Evolutionary conservation across 2,329 filamentous ascomycete genomes (phyloP).

Genomic region (Pseudocercospora vitis): DNA sequence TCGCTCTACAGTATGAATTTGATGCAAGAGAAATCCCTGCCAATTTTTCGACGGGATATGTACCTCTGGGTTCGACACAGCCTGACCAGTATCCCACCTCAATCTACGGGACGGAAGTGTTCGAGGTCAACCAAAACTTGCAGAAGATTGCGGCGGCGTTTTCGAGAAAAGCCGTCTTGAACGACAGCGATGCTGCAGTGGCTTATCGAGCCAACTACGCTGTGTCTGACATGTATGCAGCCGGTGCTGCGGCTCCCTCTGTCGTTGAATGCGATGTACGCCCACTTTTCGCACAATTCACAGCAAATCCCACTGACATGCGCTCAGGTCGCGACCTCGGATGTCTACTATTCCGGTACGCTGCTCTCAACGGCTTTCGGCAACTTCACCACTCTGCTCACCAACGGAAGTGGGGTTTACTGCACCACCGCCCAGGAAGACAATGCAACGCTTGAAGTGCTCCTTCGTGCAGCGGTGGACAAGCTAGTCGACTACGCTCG

Average conservation of each 20-base stretch:
- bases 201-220: conserved; percentile 43
- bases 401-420: conserved; percentile 67
- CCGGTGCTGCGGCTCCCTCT: conserved; percentile 50
- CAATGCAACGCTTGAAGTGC: conserved; percentile 65
- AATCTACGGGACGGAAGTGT: conserved; percentile 47
- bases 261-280: conserved; percentile 64
- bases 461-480: conserved; percentile 59
- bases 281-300: no score
- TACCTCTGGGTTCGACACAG: conserved; percentile 59
- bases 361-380: conserved; percentile 64
- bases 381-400: conserved; percentile 63
- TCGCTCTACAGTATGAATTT: conserved; percentile 74
- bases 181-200: conserved; percentile 40
- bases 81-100: conserved; percentile 48
- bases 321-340: conserved; percentile 60
- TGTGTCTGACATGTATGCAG: conserved; percentile 38
- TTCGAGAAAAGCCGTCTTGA: conserved; percentile 39
- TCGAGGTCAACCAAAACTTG: conserved; percentile 44
- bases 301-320: no score
- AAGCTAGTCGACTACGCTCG: conserved; percentile 65
- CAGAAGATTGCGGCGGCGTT: conserved; percentile 39
- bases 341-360: conserved; percentile 68
- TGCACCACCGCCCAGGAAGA: conserved; percentile 74
- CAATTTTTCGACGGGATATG: conserved; percentile 67
- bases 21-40: conserved; percentile 66